Base-by-base conservation (phyloP, 352 stramenopile species). In the Pythium myriotylum region DNA sequence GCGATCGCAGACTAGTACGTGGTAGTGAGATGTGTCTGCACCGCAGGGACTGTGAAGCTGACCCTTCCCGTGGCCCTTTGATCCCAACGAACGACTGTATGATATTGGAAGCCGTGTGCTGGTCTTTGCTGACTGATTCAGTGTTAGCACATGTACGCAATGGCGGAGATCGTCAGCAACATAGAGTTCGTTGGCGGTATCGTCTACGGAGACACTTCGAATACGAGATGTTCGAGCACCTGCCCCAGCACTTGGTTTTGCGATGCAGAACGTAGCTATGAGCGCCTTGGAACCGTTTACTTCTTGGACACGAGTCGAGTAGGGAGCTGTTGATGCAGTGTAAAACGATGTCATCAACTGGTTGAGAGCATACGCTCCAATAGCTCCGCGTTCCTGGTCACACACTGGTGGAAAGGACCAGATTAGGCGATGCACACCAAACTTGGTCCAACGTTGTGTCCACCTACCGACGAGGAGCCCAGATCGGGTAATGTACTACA, bases 11-110 rank as follows among this genome's bases (percentile, higher is more conserved):
- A 89, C 75, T 7, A 88, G 55, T 5, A 84, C 69, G 40, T 92
- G 83, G 41, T 91, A 91, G 66, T 89, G 83, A 0, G 79, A 89
- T 19, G 86, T 49, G 58, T 83, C 78, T 10, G 89, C 64, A 3
- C 73, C 74, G 24, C 51, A 67, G 9, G 76, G 77, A 19, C 72
- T 64, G 54, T 84, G 78, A 10, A 89, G 43, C 7, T 81, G 54
- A 9, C 67, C 75, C 6, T 29, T 33, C 0, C 62, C 72, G 41
- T 68, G 62, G 23, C 75, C 75, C 48, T 68, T 73, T 0, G 46
- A 41, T 19, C 72, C 70, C 56, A 84, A 79, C 8, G 58, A 41
- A 16, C 72, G 70, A 19, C 12, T 29, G 14, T 72, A 46, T 1
- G 27, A 39, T 13, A 74, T 27, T 2, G 46, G 32, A 4, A 37